Evolutionary conservation across 1,284 basidiomycete species (phyloP), one percentile per base, ranked within the genome.

Genomic region (Melampsora americana): DNA sequence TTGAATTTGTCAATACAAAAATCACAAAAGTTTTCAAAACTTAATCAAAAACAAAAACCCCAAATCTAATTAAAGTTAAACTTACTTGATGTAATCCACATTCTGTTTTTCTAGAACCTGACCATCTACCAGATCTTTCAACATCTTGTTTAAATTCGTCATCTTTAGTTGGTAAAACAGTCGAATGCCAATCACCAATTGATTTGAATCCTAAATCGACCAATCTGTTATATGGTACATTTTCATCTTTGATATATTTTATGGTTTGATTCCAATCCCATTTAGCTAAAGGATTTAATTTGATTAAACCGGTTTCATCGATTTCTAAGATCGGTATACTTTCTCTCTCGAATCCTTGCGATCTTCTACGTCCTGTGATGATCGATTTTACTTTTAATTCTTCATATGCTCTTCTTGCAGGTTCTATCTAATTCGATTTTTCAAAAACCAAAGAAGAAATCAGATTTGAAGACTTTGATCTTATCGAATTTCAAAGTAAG

Each of bases 171-270:
- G 35, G 35, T 35, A 35, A 35, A 35, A 35, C 35, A 4, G 95
- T 99, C 78, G 92, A 95, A 84, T 99, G 96, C 91, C 93, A 95
- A 84, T 99, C 95, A 11, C 95, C 95, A 78, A 99, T 89, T 80
- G 91, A 93, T 80, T 90, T 90, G 86, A 98, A 99, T 1, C 95
- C 95, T 82, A 93, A 88, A 79, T 90, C 89, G 56, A 98, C 87
- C 3, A 99, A 86, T 78, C 88, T 89, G 85, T 99, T 98, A 80
- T 90, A 89, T 1, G 95, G 95, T 0, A 98, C 94, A 42, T 88
- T 85, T 84, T 98, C 89, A 78, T 88, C 86, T 73, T 89, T 89
- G 77, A 95, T 87, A 83, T 98, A 96, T 81, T 88, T 89, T 79
- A 97, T 90, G 28, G 98, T 92, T 71, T 93, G 85, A 16, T 86